Percentiles rank a stretch among this genome's conserved stretches.
Conservation (phyloP, 1,139 yeast species). For the Spathaspora sp. region DNA sequence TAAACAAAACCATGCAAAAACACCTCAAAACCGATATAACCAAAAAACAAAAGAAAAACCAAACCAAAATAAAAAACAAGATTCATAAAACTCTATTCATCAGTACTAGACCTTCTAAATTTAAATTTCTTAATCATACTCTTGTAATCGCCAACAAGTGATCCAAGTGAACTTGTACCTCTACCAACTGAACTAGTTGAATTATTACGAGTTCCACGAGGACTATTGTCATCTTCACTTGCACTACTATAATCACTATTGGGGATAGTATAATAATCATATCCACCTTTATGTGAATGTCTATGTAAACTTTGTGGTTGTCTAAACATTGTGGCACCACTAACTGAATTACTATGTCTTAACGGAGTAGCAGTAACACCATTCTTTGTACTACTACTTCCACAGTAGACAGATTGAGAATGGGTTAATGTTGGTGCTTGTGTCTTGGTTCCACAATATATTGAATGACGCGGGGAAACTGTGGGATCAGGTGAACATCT, state of each 20-base stretch:
- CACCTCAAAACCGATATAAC: not conserved
- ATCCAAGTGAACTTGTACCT: constrained; percentile 5
- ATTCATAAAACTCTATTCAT: not conserved
- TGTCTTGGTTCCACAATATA: not conserved
- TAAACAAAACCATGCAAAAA: not conserved
- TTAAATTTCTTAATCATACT: constrained; percentile 4
- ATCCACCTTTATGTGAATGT: constrained; percentile 7
- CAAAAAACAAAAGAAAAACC: not conserved
- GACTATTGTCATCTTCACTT: constrained; percentile 2
- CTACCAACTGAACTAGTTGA: constrained; percentile 10
- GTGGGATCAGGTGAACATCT: not conserved
- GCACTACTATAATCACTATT: constrained; percentile 8
- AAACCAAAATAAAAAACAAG: not conserved
- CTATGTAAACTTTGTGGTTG: constrained; percentile 3
- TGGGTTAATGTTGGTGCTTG: constrained; percentile 4
- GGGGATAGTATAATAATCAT: constrained; percentile 15
- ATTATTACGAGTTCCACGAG: constrained; percentile 9
- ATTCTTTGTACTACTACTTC: not conserved
- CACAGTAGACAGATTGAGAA: constrained; percentile 1
- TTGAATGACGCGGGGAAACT: not conserved
- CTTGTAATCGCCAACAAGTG: constrained; percentile 5
- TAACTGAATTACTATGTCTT: not conserved
- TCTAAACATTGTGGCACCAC: not conserved
- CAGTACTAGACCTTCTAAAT: constrained; percentile 5
- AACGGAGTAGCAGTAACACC: not conserved